Evolutionary conservation across 768 basidiomycete species (phyloP), one percentile per base, ranked within the genome.

Genomic region (Tulasnella sp.): DNA sequence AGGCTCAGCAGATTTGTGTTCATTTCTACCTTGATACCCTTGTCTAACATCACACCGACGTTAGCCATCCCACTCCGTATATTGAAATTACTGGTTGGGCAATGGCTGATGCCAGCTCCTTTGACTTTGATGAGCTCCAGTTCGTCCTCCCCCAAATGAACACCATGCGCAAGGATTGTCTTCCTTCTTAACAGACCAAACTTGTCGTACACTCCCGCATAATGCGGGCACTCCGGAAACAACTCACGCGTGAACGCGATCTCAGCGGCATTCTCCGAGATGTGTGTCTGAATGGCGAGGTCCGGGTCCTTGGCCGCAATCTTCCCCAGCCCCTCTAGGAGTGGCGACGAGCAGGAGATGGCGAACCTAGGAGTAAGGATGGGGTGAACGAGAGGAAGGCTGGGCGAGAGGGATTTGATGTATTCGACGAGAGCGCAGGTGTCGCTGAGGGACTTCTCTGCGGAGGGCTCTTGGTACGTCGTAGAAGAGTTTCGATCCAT

Each of bases 301-400:
- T 71, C 63, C 2, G 81, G 77, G 65, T 87, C 79, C 2, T 74
- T 50, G 3, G 72, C 67, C 0, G 85, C 85, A 42, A 94, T 71
- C 3, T 72, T 64, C 8, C 86, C 82, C 4, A 98, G 75, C 3
- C 72, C 70, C 0, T 66, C 49, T 51, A 97, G 76, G 29, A 93
- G 80, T n/a, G 78, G 72, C 11, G 75, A 69, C 0, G 92, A 82
- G 71, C 92, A 94, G 10, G 88, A 83, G 60, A 97, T 85, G 22
- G 94, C 94, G 69, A 97, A 98, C n/a, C 94, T 87, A 12, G 94
- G 94, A 0, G 94, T 97, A 44, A 97, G 72, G 66, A 92, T 82
- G 3, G 94, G 94, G 58, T 87, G 87, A 9, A 98, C 85, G 5
- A 93, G 80, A 1, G 80, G 76, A 17, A 21, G 25, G 58, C 62